phyloP scores from a whole-genome alignment of 2,329 filamentous ascomycete species.

The Stagonosporopsis tanaceti region DNA sequence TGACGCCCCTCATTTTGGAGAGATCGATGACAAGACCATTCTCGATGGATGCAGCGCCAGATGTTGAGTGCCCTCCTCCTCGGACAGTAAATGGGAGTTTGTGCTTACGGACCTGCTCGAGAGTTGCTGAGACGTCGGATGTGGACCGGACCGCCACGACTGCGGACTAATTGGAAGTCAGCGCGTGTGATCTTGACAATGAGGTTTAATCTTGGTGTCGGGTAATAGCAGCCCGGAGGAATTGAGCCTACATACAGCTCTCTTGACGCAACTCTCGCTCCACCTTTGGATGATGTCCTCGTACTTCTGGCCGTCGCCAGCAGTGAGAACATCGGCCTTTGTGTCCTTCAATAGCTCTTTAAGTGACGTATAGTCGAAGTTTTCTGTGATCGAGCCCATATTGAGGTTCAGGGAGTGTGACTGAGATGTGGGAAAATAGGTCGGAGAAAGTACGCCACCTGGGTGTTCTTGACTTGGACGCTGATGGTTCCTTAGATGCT shows the following conservation, averaged over 20 bases:
- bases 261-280: slow-evolving; percentile 24
- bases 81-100: slow-evolving; percentile 60
- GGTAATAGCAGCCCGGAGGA: too few relatives aligned
- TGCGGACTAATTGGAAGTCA: slow-evolving; percentile 2
- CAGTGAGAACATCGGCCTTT: slow-evolving; percentile 20
- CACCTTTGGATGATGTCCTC: slow-evolving; percentile 27
- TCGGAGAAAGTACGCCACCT: neutral
- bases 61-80: slow-evolving; percentile 65
- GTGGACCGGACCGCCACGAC: slow-evolving; percentile 22
- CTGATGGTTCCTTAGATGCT: neutral
- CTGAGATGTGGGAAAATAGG: neutral
- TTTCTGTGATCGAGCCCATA: slow-evolving; percentile 20
- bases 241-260: slow-evolving; percentile 20
- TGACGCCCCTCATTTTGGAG: slow-evolving; percentile 58
- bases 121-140: slow-evolving; percentile 25
- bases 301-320: slow-evolving; percentile 23
- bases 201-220: neutral
- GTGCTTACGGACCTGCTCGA: slow-evolving; percentile 34
- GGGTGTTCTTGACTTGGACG: neutral
- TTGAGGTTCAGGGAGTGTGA: neutral
- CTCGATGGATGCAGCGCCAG: slow-evolving; percentile 58
- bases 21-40: slow-evolving; percentile 66
- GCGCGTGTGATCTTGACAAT: neutral
- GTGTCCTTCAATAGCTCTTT: slow-evolving; percentile 26
- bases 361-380: slow-evolving; percentile 29